Percentiles rank a stretch among this genome's conserved stretches.
Evolutionary conservation across 2,329 filamentous ascomycete species (phyloP).

Genomic region (Botrytis cinerea): DNA sequence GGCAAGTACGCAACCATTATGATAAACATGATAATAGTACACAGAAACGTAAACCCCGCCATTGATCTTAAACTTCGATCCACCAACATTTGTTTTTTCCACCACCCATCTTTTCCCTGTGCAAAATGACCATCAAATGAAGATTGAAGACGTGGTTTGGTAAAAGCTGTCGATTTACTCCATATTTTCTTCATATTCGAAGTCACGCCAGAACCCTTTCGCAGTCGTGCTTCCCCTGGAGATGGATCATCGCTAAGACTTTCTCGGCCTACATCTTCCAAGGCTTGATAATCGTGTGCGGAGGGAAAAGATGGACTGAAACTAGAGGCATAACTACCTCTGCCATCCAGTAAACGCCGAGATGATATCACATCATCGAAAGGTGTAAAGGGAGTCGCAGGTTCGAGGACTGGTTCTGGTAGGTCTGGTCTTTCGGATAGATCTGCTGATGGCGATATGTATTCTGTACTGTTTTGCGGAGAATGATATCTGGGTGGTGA

Average conservation of each 20-base stretch:
- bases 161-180: constrained; percentile 5
- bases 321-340: constrained; percentile 9
- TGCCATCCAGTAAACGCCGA: neutral
- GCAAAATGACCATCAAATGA: constrained; percentile 33
- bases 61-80: constrained; percentile 32
- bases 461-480: neutral
- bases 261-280: neutral
- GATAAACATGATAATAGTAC: constrained; percentile 30
- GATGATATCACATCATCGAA: constrained; percentile 10
- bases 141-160: neutral
- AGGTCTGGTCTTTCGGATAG: constrained; percentile 9
- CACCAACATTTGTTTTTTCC: constrained; percentile 34
- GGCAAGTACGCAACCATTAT: constrained; percentile 28
- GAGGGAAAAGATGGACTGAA: neutral
- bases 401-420: neutral
- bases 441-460: constrained; percentile 10
- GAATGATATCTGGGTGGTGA: constrained; percentile 9
- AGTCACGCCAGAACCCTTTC: neutral
- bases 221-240: neutral
- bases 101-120: constrained; percentile 31
- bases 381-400: neutral
- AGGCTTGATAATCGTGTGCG: constrained; percentile 3
- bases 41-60: constrained; percentile 30
- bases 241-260: neutral
- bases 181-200: constrained; percentile 20